Evolutionary conservation across 176 grass and related monocot genomes (phyloP).

Genomic region (Ampelocalamus luodianensis): DNA sequence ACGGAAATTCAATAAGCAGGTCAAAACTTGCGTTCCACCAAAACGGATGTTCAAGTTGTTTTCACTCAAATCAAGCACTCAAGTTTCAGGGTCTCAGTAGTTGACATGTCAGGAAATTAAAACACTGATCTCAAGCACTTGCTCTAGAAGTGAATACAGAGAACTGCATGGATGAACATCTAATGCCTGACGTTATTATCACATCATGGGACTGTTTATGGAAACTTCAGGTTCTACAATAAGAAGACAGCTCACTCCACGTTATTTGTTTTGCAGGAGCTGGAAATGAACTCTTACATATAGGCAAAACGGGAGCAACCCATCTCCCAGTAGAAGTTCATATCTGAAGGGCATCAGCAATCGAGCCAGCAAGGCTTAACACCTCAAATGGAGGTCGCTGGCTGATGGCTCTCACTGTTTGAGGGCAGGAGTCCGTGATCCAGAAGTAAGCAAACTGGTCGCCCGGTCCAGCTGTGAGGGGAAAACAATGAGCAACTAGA

Average conservation of each 20-base stretch:
- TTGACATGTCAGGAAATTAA: conserved; percentile 1
- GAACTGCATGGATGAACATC: neutral
- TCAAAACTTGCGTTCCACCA: neutral
- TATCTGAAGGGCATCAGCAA: conserved; percentile 85
- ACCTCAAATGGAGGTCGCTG: conserved; percentile 83
- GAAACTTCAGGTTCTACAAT: conserved; percentile 12
- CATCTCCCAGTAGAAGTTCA: conserved; percentile 42
- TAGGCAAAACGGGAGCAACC: conserved; percentile 27
- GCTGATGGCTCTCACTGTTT: conserved; percentile 72
- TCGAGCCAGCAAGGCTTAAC: conserved; percentile 80
- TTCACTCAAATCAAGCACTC: neutral
- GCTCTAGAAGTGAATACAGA: neutral
- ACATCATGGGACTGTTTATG: neutral
- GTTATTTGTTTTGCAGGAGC: conserved; percentile 43
- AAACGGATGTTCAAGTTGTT: neutral
- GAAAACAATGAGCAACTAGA: conserved; percentile 14
- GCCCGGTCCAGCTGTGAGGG: conserved; percentile 41
- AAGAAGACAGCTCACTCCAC: conserved; percentile 38
- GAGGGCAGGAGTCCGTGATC: conserved; percentile 88
- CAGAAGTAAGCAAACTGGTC: conserved; percentile 75
- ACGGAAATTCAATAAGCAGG: neutral
- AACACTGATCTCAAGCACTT: neutral
- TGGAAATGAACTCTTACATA: conserved; percentile 41
- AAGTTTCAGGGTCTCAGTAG: neutral
- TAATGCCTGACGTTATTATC: conserved; percentile 38